Evolutionary conservation across 768 basidiomycete genomes (phyloP), one percentile per base, ranked within the genome.

Genomic region (Hemileccinum impolitum): DNA sequence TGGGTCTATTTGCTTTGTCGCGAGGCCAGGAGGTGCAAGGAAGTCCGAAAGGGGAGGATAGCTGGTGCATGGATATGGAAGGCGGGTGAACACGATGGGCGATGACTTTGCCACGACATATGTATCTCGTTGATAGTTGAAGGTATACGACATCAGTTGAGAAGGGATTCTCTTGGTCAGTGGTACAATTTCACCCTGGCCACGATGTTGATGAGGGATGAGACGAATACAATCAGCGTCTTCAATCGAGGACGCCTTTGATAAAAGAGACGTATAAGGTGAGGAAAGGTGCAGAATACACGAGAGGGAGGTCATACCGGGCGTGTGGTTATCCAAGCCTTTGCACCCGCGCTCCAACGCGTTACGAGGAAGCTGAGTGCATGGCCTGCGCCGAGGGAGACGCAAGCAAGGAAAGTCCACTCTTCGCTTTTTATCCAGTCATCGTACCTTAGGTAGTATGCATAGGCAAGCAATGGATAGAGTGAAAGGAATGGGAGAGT

Each of bases 341-440:
- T 79, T 45, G 90, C 88, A 23, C 72, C 80, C 11, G 85, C 76
- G 62, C 82, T 93, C 96, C 96, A 99, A 56, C 80, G 80, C 0
- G 95, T 99, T 12, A 87, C 75, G 39, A 99, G 74, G 69, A 94
- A 99, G 61, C 90, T 93, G 48, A 99, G 77, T 3, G 93, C 92
- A 66, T 98, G 96, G 2, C 87, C 82, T 6, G 81, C 86, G 18
- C 89, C 89, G 8, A 99, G 79, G 3, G 82, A 70, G 13, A 94
- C 86, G 56, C 88, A 93, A 32, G 88, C 90, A 18, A 98, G 79
- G 65, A 98, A 99, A 0, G 96, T 95, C 94, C 94, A 98, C 66
- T 98, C 95, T 70, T 95, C 93, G 49, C 89, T 90, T 61, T 85
- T 79, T 47, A 97, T 73, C 88, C 90, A 96, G 53, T 84, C 72